phyloP scores from a whole-genome alignment of 2,329 filamentous ascomycete genomes.

The Xylariomycetidae sp. region DNA sequence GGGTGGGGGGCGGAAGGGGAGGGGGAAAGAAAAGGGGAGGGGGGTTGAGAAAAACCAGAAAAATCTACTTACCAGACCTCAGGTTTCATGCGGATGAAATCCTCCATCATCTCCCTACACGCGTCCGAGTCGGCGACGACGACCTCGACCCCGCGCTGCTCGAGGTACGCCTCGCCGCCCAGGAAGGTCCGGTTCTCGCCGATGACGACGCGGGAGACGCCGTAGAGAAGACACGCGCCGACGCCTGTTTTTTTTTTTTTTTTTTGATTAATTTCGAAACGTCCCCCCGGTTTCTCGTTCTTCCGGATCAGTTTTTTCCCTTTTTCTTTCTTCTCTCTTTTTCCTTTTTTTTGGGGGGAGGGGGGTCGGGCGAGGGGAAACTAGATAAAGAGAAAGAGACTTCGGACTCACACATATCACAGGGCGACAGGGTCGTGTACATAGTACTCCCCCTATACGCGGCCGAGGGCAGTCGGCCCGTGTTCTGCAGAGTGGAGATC shows the following conservation, averaged over 20 bases:
- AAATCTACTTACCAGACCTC: constrained; percentile 57
- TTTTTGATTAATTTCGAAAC: too few relatives aligned
- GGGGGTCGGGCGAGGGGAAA: too few relatives aligned
- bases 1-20: too few relatives aligned
- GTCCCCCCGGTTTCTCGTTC: too few relatives aligned
- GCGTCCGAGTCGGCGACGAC: constrained; percentile 63
- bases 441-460: constrained; percentile 71
- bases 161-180: constrained; percentile 67
- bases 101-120: constrained; percentile 65
- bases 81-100: constrained; percentile 68
- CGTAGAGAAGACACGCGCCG: constrained; percentile 72
- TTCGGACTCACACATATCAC: constrained; percentile 62
- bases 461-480: constrained; percentile 64
- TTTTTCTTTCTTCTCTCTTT: too few relatives aligned
- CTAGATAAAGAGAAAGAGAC: neutral
- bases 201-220: constrained; percentile 68
- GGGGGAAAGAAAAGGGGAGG: neutral
- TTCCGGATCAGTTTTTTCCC: too few relatives aligned
- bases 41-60: constrained; percentile 1
- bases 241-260: constrained; percentile 38
- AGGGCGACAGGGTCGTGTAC: constrained; percentile 77
- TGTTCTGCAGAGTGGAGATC: constrained; percentile 70
- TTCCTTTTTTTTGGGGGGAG: too few relatives aligned
- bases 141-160: constrained; percentile 65
- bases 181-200: constrained; percentile 74